phyloP scores from a whole-genome alignment of 306 rosid genomes.

The Clitoria ternatea region DNA sequence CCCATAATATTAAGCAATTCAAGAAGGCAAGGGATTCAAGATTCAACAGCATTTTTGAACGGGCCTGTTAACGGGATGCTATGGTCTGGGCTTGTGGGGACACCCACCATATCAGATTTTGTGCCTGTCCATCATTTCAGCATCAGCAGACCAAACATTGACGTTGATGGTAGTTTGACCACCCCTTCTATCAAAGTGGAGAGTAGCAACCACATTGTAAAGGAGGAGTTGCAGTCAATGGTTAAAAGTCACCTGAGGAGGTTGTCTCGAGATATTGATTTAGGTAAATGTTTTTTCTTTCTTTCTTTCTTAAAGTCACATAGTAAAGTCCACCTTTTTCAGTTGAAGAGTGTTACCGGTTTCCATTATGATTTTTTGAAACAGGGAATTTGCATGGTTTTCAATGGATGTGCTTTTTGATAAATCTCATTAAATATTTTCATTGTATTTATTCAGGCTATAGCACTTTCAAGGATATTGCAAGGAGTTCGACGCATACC shows the following conservation, averaged over 20 bases:
- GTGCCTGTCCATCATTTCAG: conserved; percentile 52
- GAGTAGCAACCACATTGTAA: conserved; percentile 40
- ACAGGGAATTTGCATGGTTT: conserved; percentile 12
- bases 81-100: conserved; percentile 51
- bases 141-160: conserved; percentile 41
- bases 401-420: neutral
- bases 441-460: conserved; percentile 47
- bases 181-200: conserved; percentile 38
- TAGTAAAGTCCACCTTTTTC: neutral
- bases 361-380: conserved; percentile 14
- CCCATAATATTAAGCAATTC: conserved; percentile 40
- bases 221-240: conserved; percentile 57
- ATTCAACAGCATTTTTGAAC: conserved; percentile 31
- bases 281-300: conserved; percentile 45
- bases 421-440: conserved; percentile 17
- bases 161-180: conserved; percentile 25
- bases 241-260: conserved; percentile 60
- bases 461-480: conserved; percentile 45
- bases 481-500: conserved; percentile 54
- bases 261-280: conserved; percentile 45
- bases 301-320: conserved; percentile 1
- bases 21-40: conserved; percentile 44
- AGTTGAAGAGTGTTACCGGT: conserved; percentile 4
- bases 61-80: conserved; percentile 28
- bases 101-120: conserved; percentile 35